Evolutionary conservation across 306 rosid species (phyloP), one percentile per base, ranked within the genome.

Genomic region (Crotalaria pallida): DNA sequence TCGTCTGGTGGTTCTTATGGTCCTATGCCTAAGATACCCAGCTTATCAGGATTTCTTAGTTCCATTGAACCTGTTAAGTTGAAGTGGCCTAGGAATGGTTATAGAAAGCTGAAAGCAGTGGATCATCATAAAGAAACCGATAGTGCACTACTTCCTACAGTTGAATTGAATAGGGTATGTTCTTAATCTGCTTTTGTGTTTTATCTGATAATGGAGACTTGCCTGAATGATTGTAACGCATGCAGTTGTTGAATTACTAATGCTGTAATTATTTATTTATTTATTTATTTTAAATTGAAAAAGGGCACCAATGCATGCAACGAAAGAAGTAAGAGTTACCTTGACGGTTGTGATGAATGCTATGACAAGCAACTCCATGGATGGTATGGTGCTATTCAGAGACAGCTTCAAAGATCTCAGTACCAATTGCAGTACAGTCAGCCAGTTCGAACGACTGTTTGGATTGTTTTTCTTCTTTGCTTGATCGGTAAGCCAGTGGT

Each of bases 381-480:
- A 63, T 94, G 98, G 96, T 76, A 83, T 45, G 97, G 98, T 56
- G 91, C 98, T 63, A 69, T 94, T 49, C 92, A 82, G 68, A 88
- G 98, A 65, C 92, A 78, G 72, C 87, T 94, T 83, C 98, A 83
- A 72, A 84, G 97, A 72, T 94, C 91, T 79, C 96, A 88, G 78
- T 94, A 90, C 70, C 91, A 81, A 74, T 79, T 94, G 88, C 95
- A 83, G 70, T 84, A 94, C 78, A 82, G 88, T 58, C 87, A 90
- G 59, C 87, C 90, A 48, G 82, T 83, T 67, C 94, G 77, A 73
- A 48, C 87, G 55, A 65, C 75, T n/a, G 77, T 87, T 79, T 84
- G 79, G 82, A 69, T 83, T 24, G 41, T 80, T 82, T 31, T 88
- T 67, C 86, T 91, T 60, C 81, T 94, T 59, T 85, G 86, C 86